phyloP scores from a whole-genome alignment of 2,329 filamentous ascomycete genomes.

The Westerdykella ornata region DNA sequence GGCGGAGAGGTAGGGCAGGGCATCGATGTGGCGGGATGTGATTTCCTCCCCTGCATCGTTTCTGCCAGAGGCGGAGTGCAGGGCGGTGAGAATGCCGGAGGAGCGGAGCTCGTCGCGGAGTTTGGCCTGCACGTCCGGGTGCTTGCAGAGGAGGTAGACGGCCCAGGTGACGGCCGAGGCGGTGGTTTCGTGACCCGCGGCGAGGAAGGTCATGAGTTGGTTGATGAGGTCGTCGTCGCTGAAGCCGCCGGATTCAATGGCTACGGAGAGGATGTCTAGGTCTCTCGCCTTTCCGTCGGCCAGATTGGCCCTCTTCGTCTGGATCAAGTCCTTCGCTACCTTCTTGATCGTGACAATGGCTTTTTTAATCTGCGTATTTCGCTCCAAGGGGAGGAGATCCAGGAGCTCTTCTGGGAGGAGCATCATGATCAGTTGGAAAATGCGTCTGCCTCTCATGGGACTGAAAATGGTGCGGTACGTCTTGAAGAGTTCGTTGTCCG shows the following conservation, averaged over 20 bases:
- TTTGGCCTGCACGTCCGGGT: slow-evolving; percentile 44
- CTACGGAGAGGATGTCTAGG: slow-evolving; percentile 73
- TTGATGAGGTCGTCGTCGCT: slow-evolving; percentile 74
- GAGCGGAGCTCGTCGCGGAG: slow-evolving; percentile 48
- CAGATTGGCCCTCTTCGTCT: slow-evolving; percentile 58
- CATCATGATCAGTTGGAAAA: slow-evolving; percentile 54
- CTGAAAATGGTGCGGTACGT: slow-evolving; percentile 49
- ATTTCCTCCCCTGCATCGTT: slow-evolving; percentile 38
- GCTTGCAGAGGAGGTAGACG: slow-evolving; percentile 46
- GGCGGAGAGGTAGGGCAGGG: slow-evolving; percentile 67
- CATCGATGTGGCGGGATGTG: slow-evolving; percentile 57
- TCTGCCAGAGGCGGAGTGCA: slow-evolving; percentile 30
- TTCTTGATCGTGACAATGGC: slow-evolving; percentile 44
- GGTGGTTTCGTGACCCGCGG: slow-evolving; percentile 58
- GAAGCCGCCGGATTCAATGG: slow-evolving; percentile 68
- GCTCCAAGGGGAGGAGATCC: slow-evolving; percentile 57
- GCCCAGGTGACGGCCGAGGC: slow-evolving; percentile 50
- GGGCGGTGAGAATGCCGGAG: slow-evolving; percentile 32
- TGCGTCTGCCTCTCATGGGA: slow-evolving; percentile 44
- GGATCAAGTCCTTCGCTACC: slow-evolving; percentile 62
- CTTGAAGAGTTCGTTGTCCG: slow-evolving; percentile 47
- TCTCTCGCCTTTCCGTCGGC: slow-evolving; percentile 45
- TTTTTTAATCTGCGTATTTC: slow-evolving; percentile 49
- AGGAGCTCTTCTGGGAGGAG: slow-evolving; percentile 60
- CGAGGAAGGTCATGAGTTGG: slow-evolving; percentile 85